A percentile compares a stretch with the other conserved stretches of the same genome.
These are phyloP conservation scores for Alternaria consortialis DNA, from an alignment of 2,329 filamentous ascomycete species.

Conservation along the genomic window DNA sequence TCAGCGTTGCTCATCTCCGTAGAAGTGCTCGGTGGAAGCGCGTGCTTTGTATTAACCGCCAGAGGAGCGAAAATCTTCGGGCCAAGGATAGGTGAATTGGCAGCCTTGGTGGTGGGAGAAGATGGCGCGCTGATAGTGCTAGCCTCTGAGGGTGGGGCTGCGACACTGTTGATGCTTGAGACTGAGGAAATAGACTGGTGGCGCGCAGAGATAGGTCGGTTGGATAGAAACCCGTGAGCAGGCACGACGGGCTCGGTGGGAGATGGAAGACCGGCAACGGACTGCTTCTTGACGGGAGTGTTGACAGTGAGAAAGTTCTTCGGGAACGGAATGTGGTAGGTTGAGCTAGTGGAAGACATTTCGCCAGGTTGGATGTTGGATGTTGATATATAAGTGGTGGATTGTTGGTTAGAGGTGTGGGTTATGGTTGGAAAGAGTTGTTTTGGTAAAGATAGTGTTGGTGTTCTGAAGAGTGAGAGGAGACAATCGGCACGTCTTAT, in stretches of 20 bases:
- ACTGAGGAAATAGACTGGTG: slow-evolving; percentile 43
- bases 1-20: slow-evolving; percentile 35
- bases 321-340: slow-evolving; percentile 51
- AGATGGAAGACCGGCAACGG: slow-evolving; percentile 7
- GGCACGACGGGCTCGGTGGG: slow-evolving; percentile 34
- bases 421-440: slow-evolving; percentile 8
- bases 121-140: slow-evolving; percentile 40
- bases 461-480: slow-evolving; percentile 11
- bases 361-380: slow-evolving; percentile 35
- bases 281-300: slow-evolving; percentile 39
- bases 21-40: slow-evolving; percentile 33
- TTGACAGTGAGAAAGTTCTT: slow-evolving; percentile 49
- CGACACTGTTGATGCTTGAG: slow-evolving; percentile 28
- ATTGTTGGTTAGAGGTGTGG: slow-evolving; percentile 2
- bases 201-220: slow-evolving; percentile 35
- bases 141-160: slow-evolving; percentile 24
- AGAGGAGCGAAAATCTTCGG: slow-evolving; percentile 44
- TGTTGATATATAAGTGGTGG: slow-evolving; percentile 11
- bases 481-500: slow-evolving; percentile 30
- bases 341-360: slow-evolving; percentile 46
- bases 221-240: slow-evolving; percentile 51
- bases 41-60: slow-evolving; percentile 46
- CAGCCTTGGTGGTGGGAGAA: slow-evolving; percentile 36
- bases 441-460: slow-evolving; percentile 8
- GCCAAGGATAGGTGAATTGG: slow-evolving; percentile 39